Conservation (phyloP, 169 alveolate genomes). For the Babesia ovis region DNA sequence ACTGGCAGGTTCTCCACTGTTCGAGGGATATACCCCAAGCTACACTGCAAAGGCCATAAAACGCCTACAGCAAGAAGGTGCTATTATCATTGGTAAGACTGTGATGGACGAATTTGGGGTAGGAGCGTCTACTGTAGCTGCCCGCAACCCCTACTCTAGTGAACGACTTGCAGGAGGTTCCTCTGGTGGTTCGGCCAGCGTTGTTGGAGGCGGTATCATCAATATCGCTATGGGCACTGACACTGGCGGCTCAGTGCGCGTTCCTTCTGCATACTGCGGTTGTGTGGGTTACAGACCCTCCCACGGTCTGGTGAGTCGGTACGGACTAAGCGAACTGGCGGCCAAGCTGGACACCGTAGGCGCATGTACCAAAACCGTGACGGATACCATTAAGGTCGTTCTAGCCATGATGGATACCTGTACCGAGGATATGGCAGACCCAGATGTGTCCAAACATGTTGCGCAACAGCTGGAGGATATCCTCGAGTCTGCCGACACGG, state of each 20-base stretch:
- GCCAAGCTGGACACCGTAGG: slow-evolving; percentile 59
- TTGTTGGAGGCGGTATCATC: slow-evolving; percentile 69
- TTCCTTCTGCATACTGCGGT: slow-evolving; percentile 71
- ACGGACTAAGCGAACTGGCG: slow-evolving; percentile 59
- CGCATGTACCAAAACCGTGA: slow-evolving; percentile 19
- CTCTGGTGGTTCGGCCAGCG: slow-evolving; percentile 78
- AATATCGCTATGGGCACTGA: slow-evolving; percentile 72
- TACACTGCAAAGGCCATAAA: slow-evolving; percentile 71
- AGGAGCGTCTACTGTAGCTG: slow-evolving; percentile 67
- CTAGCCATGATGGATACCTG: slow-evolving; percentile 4
- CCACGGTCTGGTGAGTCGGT: slow-evolving; percentile 45
- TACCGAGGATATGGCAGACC: slow-evolving; percentile 19
- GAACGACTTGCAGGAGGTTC: slow-evolving; percentile 71
- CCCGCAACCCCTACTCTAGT: slow-evolving; percentile 61
- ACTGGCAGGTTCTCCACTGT: slow-evolving; percentile 41
- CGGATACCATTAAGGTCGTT: neutral
- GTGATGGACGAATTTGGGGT: slow-evolving; percentile 74
- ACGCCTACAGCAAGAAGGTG: slow-evolving; percentile 58
- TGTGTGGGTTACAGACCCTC: slow-evolving; percentile 75
- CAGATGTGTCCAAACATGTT: neutral
- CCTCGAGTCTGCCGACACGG: neutral
- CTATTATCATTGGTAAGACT: slow-evolving; percentile 71
- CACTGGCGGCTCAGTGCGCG: slow-evolving; percentile 76
- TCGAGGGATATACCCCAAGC: slow-evolving; percentile 54
- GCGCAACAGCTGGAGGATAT: neutral